Percentiles rank a stretch among this genome's conserved stretches.
Evolutionary conservation across 2,329 filamentous ascomycete genomes (phyloP).

Genomic region (Cladorrhinum sp.): DNA sequence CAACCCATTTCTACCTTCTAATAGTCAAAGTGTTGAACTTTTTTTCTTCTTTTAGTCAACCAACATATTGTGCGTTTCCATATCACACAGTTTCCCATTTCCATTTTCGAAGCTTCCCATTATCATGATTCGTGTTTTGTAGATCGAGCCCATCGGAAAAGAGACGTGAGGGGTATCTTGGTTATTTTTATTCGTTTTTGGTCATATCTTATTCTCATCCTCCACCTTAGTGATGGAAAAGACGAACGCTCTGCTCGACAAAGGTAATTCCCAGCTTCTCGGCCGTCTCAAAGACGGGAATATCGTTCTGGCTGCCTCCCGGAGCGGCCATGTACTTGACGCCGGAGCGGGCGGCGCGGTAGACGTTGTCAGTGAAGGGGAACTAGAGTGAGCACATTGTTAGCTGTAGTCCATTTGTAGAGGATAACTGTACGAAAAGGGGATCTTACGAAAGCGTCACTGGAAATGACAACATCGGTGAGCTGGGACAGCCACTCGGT

Average conservation of each 20-base stretch:
- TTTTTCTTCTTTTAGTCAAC: slow-evolving; percentile 7
- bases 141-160: slow-evolving; percentile 10
- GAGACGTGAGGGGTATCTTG: slow-evolving; percentile 18
- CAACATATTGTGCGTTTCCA: neutral
- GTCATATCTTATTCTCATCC: neutral
- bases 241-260: slow-evolving; percentile 87
- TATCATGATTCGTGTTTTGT: slow-evolving; percentile 8
- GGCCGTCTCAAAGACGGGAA: slow-evolving; percentile 78
- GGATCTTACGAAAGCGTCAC: slow-evolving; percentile 84
- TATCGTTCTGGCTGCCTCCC: slow-evolving; percentile 82
- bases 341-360: slow-evolving; percentile 82
- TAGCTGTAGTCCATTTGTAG: neutral
- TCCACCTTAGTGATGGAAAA: slow-evolving; percentile 81
- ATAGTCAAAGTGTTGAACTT: slow-evolving; percentile 28
- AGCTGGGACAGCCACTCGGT: slow-evolving; percentile 82
- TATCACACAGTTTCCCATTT: neutral
- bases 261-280: slow-evolving; percentile 92
- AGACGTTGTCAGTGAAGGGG: slow-evolving; percentile 98
- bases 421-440: too few species aligned
- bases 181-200: slow-evolving; percentile 7
- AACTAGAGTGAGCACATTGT: slow-evolving; percentile 54
- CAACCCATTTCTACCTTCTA: slow-evolving; percentile 17
- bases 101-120: neutral
- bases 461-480: slow-evolving; percentile 78
- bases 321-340: slow-evolving; percentile 96